These are phyloP conservation scores for Plasmodium ovale DNA, from an alignment of 169 alveolate genomes.

Conservation along the genomic window DNA sequence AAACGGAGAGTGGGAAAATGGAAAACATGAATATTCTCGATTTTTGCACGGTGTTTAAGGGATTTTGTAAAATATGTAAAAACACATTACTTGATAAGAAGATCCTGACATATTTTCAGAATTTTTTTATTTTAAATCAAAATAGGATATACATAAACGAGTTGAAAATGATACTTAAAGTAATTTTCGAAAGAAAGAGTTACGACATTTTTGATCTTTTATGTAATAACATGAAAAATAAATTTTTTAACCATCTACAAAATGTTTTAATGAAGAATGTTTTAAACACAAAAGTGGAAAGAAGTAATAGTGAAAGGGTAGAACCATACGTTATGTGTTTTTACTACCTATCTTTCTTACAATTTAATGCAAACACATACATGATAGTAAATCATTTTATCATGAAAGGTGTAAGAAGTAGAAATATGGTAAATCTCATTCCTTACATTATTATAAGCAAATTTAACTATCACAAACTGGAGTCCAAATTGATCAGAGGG, in stretches of 20 bases:
- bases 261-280: conserved; percentile 24
- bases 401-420: background rate
- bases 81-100: conserved; percentile 21
- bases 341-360: conserved; percentile 45
- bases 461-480: conserved; percentile 37
- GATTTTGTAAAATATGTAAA: conserved; percentile 11
- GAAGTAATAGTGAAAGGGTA: background rate
- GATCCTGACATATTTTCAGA: conserved; percentile 11
- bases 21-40: conserved; percentile 30
- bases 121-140: conserved; percentile 11
- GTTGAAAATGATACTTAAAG: conserved; percentile 15
- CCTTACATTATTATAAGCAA: conserved; percentile 63
- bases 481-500: background rate
- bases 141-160: conserved; percentile 34
- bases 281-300: background rate
- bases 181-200: conserved; percentile 21
- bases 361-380: conserved; percentile 11
- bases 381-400: background rate
- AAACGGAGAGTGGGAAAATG: background rate
- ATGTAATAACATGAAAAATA: background rate
- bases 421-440: background rate
- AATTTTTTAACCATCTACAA: conserved; percentile 6
- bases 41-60: conserved; percentile 46
- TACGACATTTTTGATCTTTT: background rate
- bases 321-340: conserved; percentile 33